Conservation (phyloP, 1,284 basidiomycete genomes). For the Hemileia vastatrix region DNA sequence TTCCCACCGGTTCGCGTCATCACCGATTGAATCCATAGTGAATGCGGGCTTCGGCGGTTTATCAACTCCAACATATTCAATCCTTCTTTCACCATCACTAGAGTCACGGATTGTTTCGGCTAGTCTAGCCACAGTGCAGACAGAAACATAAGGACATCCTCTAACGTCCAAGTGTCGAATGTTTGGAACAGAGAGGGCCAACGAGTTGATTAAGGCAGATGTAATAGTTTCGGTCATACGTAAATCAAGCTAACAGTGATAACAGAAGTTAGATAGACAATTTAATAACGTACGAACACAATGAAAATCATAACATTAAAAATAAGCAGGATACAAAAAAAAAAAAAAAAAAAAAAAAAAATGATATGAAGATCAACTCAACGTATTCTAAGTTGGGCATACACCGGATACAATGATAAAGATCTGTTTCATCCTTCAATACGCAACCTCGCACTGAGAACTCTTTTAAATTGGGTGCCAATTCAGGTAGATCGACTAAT, state of each 20-base stretch:
- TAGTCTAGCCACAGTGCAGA: conserved; percentile 13
- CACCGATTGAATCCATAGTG: not conserved
- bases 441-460: conserved; percentile 10
- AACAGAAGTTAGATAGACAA: too few species aligned
- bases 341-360: not conserved
- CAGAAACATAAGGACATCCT: conserved; percentile 18
- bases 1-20: conserved; percentile 16
- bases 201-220: conserved; percentile 16
- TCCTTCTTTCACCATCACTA: conserved; percentile 11
- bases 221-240: conserved; percentile 20
- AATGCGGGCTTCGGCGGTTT: conserved; percentile 8
- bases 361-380: too few species aligned
- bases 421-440: conserved; percentile 18
- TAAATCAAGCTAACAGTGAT: conserved; percentile 15
- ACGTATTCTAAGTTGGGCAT: conserved; percentile 21
- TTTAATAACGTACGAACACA: too few species aligned
- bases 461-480: conserved; percentile 8
- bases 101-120: conserved; percentile 22
- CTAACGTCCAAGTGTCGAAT: conserved; percentile 18
- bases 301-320: not conserved
- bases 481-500: conserved; percentile 10
- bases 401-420: conserved; percentile 23
- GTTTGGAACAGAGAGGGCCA: conserved; percentile 20
- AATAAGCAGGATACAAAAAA: not conserved
- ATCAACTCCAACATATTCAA: conserved; percentile 20